A percentile compares a stretch with the other conserved stretches of the same genome.
Evolutionary conservation across 352 stramenopile genomes (phyloP).

Genomic region (Pythium brachiatum): DNA sequence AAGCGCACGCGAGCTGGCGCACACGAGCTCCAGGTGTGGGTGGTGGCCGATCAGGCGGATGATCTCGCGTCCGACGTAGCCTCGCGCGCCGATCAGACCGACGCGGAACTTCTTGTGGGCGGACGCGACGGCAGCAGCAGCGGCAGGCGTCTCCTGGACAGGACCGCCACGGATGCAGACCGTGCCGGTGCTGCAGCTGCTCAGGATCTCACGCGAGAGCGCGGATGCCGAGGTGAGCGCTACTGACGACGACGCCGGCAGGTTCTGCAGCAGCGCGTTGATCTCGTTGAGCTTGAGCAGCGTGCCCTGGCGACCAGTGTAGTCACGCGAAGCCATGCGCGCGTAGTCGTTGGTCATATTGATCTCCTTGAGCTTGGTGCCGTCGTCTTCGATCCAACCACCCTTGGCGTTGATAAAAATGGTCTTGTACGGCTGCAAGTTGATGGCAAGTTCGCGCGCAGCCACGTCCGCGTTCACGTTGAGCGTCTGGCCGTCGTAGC

Average conservation of each 20-base stretch:
- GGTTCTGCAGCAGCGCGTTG: slow-evolving; percentile 71
- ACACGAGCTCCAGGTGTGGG: slow-evolving; percentile 77
- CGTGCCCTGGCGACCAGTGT: slow-evolving; percentile 86
- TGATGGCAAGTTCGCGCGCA: slow-evolving; percentile 73
- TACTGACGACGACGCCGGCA: slow-evolving; percentile 79
- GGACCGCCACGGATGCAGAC: slow-evolving; percentile 67
- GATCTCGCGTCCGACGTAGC: slow-evolving; percentile 86
- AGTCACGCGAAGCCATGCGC: slow-evolving; percentile 74
- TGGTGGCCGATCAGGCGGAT: slow-evolving; percentile 80
- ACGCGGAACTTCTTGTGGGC: slow-evolving; percentile 63
- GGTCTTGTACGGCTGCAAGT: slow-evolving; percentile 82
- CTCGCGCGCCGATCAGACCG: slow-evolving; percentile 80
- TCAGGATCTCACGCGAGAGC: slow-evolving; percentile 84
- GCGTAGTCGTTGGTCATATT: slow-evolving; percentile 81
- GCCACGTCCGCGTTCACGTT: slow-evolving; percentile 90
- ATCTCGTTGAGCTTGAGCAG: slow-evolving; percentile 92
- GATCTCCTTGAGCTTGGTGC: slow-evolving; percentile 80
- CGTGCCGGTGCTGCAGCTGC: slow-evolving; percentile 82
- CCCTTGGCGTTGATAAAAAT: slow-evolving; percentile 90
- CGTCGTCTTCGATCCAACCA: slow-evolving; percentile 85
- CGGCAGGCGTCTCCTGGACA: slow-evolving; percentile 5
- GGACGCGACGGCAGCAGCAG: slow-evolving; percentile 18
- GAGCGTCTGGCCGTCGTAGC: slow-evolving; percentile 67
- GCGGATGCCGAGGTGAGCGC: slow-evolving; percentile 80
- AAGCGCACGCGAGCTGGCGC: slow-evolving; percentile 78